phyloP scores from a whole-genome alignment of 108 stramenopile species.

The Fistulifera solaris region DNA sequence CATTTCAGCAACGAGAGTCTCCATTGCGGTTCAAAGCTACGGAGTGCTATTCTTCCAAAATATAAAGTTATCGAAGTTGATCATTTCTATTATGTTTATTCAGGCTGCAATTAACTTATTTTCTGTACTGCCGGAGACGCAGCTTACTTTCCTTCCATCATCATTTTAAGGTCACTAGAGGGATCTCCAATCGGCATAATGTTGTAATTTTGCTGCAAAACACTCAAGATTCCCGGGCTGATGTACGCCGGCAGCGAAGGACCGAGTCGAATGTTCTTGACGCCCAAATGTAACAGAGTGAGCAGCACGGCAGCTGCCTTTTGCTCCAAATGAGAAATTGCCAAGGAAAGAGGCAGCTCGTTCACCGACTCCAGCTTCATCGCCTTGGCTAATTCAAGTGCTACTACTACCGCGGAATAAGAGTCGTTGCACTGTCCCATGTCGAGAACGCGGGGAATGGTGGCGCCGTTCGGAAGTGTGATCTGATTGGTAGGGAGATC shows the following conservation, averaged over 20 bases:
- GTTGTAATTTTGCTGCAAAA: constrained; percentile 58
- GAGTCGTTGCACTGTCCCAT: constrained; percentile 86
- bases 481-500: background rate
- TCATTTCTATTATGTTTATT: too few species aligned
- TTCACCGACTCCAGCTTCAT: constrained; percentile 50
- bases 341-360: constrained; percentile 61
- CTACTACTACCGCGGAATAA: constrained; percentile 72
- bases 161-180: constrained; percentile 38
- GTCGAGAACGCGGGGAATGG: constrained; percentile 66
- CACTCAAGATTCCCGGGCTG: constrained; percentile 49
- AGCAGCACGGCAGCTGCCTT: constrained; percentile 81
- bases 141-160: constrained; percentile 55
- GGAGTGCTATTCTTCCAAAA: too few species aligned
- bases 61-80: too few species aligned
- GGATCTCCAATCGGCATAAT: constrained; percentile 52
- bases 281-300: constrained; percentile 61
- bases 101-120: too few species aligned
- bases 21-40: too few species aligned
- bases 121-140: background rate
- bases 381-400: constrained; percentile 73
- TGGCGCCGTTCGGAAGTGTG: constrained; percentile 13
- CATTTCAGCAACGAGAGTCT: too few species aligned
- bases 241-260: constrained; percentile 65
- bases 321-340: constrained; percentile 63
- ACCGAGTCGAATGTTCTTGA: constrained; percentile 78